These are phyloP conservation scores for Paramecium biaurelia DNA, from an alignment of 73 alveolate genomes.

Conservation along the genomic window DNA sequence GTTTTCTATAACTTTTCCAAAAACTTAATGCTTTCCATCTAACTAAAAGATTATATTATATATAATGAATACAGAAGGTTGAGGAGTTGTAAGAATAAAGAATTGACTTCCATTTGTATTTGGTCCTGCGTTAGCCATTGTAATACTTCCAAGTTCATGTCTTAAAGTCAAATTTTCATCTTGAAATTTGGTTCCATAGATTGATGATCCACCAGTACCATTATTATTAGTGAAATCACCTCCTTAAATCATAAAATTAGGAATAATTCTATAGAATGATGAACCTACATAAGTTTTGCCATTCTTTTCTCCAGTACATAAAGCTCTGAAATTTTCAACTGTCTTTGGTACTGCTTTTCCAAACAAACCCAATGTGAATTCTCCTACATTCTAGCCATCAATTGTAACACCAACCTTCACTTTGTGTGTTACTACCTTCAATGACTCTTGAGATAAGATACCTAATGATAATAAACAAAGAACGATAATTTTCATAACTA, in stretches of 20 bases:
- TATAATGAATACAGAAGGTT: too few species aligned
- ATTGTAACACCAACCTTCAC: slow-evolving; percentile 73
- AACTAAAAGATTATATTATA: slow-evolving; percentile 70
- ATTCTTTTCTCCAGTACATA: slow-evolving; percentile 83
- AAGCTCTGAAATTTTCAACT: slow-evolving; percentile 87
- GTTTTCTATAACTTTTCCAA: slow-evolving; percentile 78
- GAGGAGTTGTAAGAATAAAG: too few species aligned
- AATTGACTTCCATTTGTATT: slow-evolving; percentile 94
- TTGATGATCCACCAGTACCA: slow-evolving; percentile 96
- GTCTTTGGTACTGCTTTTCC: slow-evolving; percentile 89
- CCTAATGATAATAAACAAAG: background rate
- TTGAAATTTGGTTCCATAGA: slow-evolving; percentile 84
- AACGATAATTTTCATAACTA: background rate
- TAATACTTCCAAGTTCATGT: slow-evolving; percentile 86
- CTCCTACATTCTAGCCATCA: slow-evolving; percentile 74
- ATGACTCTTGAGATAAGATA: background rate
- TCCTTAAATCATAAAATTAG: slow-evolving; percentile 81
- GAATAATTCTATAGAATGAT: slow-evolving; percentile 86
- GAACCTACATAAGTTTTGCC: slow-evolving; percentile 80
- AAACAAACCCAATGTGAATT: slow-evolving; percentile 81
- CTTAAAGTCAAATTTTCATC: slow-evolving; percentile 88
- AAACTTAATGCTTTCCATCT: slow-evolving; percentile 90
- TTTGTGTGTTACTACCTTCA: slow-evolving; percentile 63
- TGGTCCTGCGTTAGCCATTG: slow-evolving; percentile 99
- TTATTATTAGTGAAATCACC: slow-evolving; percentile 76